These are phyloP conservation scores for Naganishia vishniacii DNA, from an alignment of 768 basidiomycete species.

Conservation along the genomic window DNA sequence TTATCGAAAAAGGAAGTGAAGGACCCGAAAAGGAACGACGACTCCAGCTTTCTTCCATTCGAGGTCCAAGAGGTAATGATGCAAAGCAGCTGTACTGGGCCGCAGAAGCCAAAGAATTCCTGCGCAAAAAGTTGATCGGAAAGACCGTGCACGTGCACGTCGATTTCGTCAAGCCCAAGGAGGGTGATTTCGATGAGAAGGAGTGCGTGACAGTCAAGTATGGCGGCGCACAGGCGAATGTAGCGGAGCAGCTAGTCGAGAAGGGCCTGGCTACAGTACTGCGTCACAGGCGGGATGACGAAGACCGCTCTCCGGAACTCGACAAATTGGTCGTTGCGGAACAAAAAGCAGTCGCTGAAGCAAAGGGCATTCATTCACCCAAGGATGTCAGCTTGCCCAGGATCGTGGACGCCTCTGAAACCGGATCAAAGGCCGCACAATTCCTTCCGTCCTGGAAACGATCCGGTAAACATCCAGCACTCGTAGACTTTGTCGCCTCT, in stretches of 20 bases:
- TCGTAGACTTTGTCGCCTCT: conserved; percentile 85
- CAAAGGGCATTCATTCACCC: conserved; percentile 80
- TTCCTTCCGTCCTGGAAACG: conserved; percentile 91
- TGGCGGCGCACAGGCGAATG: conserved; percentile 71
- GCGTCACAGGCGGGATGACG: conserved; percentile 89
- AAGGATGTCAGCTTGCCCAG: conserved; percentile 76
- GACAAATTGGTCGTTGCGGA: conserved; percentile 95
- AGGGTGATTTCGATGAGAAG: conserved; percentile 89
- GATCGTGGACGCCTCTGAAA: conserved; percentile 88
- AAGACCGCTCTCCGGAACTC: conserved; percentile 89
- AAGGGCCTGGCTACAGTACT: conserved; percentile 85
- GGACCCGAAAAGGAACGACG: conserved; percentile 70
- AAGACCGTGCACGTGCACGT: conserved; percentile 52
- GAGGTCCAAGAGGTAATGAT: conserved; percentile 79
- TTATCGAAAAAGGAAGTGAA: conserved; percentile 57
- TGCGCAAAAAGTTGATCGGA: conserved; percentile 86
- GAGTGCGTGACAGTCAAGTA: conserved; percentile 85
- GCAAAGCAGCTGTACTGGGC: conserved; percentile 81
- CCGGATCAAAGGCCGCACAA: conserved; percentile 67
- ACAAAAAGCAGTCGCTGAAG: conserved; percentile 72
- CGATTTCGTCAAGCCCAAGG: conserved; percentile 83
- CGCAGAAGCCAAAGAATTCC: conserved; percentile 84
- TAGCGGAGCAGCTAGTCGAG: conserved; percentile 88
- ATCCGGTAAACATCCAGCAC: conserved; percentile 69
- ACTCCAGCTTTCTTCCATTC: conserved; percentile 79